A percentile compares a stretch with the other conserved stretches of the same genome.
Evolutionary conservation across 768 basidiomycete species (phyloP).

Genomic region (Kwoniella newhampshirensis): DNA sequence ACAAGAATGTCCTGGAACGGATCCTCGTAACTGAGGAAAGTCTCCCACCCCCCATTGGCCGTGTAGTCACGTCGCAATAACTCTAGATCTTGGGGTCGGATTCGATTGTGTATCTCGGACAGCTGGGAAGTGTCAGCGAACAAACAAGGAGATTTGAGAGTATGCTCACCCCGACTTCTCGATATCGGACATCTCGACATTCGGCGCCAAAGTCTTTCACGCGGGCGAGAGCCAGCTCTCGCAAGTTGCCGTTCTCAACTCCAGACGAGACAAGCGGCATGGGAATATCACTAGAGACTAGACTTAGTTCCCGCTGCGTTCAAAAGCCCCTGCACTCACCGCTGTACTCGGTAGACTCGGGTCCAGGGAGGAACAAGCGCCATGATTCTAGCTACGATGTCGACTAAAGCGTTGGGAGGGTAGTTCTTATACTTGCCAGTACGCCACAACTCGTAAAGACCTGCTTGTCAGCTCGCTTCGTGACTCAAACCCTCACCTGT

Average conservation of each 20-base stretch:
- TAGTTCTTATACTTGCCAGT: slow-evolving; percentile 99
- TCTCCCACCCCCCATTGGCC: slow-evolving; percentile 99
- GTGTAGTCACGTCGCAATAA: slow-evolving; percentile 91
- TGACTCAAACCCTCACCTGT: slow-evolving; percentile 56
- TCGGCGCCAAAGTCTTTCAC: slow-evolving; percentile 99
- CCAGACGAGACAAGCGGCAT: slow-evolving; percentile 94
- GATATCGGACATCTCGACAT: slow-evolving; percentile 93
- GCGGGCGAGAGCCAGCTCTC: slow-evolving; percentile 90
- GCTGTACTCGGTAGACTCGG: slow-evolving; percentile 93
- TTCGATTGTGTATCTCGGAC: slow-evolving; percentile 97
- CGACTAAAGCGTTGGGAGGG: slow-evolving; percentile 96
- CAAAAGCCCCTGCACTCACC: slow-evolving; percentile 57
- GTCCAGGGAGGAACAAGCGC: slow-evolving; percentile 99
- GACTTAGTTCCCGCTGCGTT: background rate
- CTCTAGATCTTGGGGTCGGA: slow-evolving; percentile 91
- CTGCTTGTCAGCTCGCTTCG: slow-evolving; percentile 9
- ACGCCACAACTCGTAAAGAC: slow-evolving; percentile 83
- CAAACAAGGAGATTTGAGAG: background rate
- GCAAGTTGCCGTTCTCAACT: slow-evolving; percentile 95
- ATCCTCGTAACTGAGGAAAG: slow-evolving; percentile 98
- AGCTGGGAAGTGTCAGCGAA: slow-evolving; percentile 62
- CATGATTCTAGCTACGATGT: slow-evolving; percentile 92
- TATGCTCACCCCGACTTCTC: slow-evolving; percentile 87
- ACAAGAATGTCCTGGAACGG: slow-evolving; percentile 95
- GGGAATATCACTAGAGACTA: slow-evolving; percentile 76